Evolutionary conservation across 1,284 basidiomycete species (phyloP), one percentile per base, ranked within the genome.

Genomic region (Ceratobasidium sp.): DNA sequence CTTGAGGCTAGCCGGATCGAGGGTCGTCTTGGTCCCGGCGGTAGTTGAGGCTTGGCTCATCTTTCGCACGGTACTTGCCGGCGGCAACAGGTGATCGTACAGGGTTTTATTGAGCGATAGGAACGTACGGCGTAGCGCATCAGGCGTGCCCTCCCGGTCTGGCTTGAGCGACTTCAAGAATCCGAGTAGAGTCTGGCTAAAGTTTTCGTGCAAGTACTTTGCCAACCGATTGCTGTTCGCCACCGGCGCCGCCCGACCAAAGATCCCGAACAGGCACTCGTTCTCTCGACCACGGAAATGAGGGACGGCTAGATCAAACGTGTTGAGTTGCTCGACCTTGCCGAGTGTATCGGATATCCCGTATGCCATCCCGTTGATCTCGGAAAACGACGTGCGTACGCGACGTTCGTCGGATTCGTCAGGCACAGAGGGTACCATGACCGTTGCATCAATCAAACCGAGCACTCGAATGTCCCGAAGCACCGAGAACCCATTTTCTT

Each of bases 401-500:
- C 97, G 92, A 34, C 95, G 89, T 71, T 96, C 92, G 72, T 96
- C 94, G 74, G 85, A 90, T 80, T 98, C 96, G 80, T 98, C 97
- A 0, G 96, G 96, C 32, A 97, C 86, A 60, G 89, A 89, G 4
- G 84, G 90, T 80, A 91, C 91, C 53, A 92, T 91, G 52, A 96
- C 91, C 2, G 96, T 98, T 74, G 99, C 95, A 80, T 99, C 97
- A 93, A 99, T 99, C 43, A 99, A 86, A 46, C 97, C 97, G 1
- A 99, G 86, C 23, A 97, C 89, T 43, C 92, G 91, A 52, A 99
- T 85, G 76, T 93, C 89, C 0, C 85, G 86, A 39, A 98, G 85
- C 6, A 88, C 88, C n/a, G 90, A 90, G 80, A 99, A 99, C 77
- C 96, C 93, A 16, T 58, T 70, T 18, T 70, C 67, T 26, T 59